phyloP scores from a whole-genome alignment of 805 yeast species.

The Kazachstania kunashirensis region DNA sequence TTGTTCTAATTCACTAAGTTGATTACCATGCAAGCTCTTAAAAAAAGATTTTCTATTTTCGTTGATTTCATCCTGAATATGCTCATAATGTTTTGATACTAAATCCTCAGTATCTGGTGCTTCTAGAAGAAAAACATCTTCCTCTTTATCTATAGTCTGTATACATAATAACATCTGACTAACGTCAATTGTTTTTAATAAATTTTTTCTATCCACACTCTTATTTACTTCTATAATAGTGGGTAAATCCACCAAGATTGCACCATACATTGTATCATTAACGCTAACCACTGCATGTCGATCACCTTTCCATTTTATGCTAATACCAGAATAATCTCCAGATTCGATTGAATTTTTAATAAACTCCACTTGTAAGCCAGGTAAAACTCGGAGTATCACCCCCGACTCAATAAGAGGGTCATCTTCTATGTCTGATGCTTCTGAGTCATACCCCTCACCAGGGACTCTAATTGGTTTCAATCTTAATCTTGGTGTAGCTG shows the following conservation, averaged over 20 bases:
- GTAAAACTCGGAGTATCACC: constrained; percentile 62
- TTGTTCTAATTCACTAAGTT: constrained; percentile 22
- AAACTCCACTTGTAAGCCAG: constrained; percentile 43
- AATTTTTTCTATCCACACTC: constrained; percentile 74
- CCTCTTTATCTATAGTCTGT: constrained; percentile 39
- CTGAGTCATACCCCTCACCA: constrained; percentile 95
- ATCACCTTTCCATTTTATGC: constrained; percentile 74
- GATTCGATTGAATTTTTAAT: constrained; percentile 67
- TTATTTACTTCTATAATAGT: constrained; percentile 80
- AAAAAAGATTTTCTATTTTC: constrained; percentile 17
- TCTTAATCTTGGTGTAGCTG: constrained; percentile 36
- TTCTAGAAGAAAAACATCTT: constrained; percentile 35
- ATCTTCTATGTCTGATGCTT: constrained; percentile 91
- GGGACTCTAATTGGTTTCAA: constrained; percentile 60
- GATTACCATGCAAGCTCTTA: constrained; percentile 17
- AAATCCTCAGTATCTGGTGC: constrained; percentile 38
- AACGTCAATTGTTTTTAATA: constrained; percentile 77
- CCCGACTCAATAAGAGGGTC: constrained; percentile 91
- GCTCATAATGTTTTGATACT: constrained; percentile 24
- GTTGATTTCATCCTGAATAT: constrained; percentile 20
- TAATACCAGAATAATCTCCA: constrained; percentile 64
- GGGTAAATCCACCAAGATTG: constrained; percentile 81
- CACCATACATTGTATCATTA: constrained; percentile 65
- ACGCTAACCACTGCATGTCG: constrained; percentile 69
- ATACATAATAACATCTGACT: constrained; percentile 77